Base-by-base conservation (phyloP, 164 flowering plant species). In the Dillenia turbinata region DNA sequence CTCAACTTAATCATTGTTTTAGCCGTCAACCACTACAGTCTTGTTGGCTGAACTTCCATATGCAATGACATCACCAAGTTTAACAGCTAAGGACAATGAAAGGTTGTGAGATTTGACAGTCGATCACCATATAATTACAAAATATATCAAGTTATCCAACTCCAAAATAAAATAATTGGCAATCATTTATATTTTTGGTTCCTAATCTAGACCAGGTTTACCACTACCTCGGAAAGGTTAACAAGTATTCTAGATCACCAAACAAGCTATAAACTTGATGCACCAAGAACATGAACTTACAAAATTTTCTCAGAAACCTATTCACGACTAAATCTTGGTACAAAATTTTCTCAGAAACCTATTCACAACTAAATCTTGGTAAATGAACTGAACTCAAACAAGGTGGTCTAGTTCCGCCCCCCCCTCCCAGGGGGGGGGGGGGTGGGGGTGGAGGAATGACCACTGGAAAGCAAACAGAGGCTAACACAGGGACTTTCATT, bases 1-100 rank as follows among this genome's bases (percentile, higher is more conserved):
- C 13, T 40, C 56, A 44, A 49, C 44, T 44, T 44, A 50, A 68
- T 66, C 69, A 61, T 69, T 73, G 66, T 70, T 68, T 49, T 69
- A 71, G 57, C 49, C 15, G 61, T 67, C 72, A 71, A 71, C 81
- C 59, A 69, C 68, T 73, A 52, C 66, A 52, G 45, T 47, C 46
- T 60, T 51, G 66, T 63, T 65, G 55, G 67, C 71, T 65, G 54
- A 56, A 70, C 68, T 69, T 52, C 62, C 67, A 60, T 62, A 19
- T 64, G 64, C 61, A 48, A 44, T 66, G 71, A 70, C 71, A 67
- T 64, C 69, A 74, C 8, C 8, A 11, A 16, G 14, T 33, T 33
- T 33, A 33, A 57, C 60, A 54, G 43, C 49, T 40, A 47, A 40
- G 13, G 51, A 66, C 16, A 59, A 50, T 48, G 60, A 71, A 54